A percentile compares a stretch with the other conserved stretches of the same genome.
Evolutionary conservation across 306 rosid species (phyloP).

Genomic region (Vigna angularis): DNA sequence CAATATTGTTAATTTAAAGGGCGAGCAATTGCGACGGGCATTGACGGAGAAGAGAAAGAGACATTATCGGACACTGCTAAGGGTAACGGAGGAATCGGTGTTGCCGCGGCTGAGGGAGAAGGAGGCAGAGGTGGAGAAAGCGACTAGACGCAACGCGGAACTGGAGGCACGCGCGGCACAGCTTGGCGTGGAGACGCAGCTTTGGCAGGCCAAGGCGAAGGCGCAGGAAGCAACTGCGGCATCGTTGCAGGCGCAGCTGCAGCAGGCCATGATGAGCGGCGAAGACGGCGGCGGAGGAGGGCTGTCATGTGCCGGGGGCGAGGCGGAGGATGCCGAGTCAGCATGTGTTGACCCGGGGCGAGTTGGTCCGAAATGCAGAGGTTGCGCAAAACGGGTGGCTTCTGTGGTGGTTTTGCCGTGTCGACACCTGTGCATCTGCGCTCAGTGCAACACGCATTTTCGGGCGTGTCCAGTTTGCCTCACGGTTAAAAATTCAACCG

Average conservation of each 20-base stretch:
- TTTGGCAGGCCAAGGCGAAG: slow-evolving; percentile 85
- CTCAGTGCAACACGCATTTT: slow-evolving; percentile 68
- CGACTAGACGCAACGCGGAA: slow-evolving; percentile 73
- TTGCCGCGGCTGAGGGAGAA: slow-evolving; percentile 67
- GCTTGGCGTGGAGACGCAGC: slow-evolving; percentile 70
- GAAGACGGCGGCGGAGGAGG: slow-evolving; percentile 49
- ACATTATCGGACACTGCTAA: slow-evolving; percentile 67
- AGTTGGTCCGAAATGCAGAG: slow-evolving; percentile 75
- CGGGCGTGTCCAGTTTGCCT: slow-evolving; percentile 82
- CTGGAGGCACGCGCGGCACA: slow-evolving; percentile 88
- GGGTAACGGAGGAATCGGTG: slow-evolving; percentile 69
- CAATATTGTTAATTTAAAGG: slow-evolving; percentile 40
- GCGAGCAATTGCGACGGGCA: slow-evolving; percentile 68
- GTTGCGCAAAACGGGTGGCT: slow-evolving; percentile 71
- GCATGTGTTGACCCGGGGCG: slow-evolving; percentile 79
- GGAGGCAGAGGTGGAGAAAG: slow-evolving; percentile 72
- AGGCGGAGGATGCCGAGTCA: slow-evolving; percentile 91
- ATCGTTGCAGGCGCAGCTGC: slow-evolving; percentile 75
- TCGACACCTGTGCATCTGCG: slow-evolving; percentile 80
- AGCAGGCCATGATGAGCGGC: slow-evolving; percentile 65
- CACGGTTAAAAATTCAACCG: slow-evolving; percentile 71
- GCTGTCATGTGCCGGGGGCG: slow-evolving; percentile 54
- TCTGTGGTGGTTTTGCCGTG: slow-evolving; percentile 85
- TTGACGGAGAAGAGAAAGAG: slow-evolving; percentile 73
- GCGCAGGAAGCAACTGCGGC: slow-evolving; percentile 79